phyloP scores from a whole-genome alignment of 805 yeast genomes.

The Suhomyces pyralidae region DNA sequence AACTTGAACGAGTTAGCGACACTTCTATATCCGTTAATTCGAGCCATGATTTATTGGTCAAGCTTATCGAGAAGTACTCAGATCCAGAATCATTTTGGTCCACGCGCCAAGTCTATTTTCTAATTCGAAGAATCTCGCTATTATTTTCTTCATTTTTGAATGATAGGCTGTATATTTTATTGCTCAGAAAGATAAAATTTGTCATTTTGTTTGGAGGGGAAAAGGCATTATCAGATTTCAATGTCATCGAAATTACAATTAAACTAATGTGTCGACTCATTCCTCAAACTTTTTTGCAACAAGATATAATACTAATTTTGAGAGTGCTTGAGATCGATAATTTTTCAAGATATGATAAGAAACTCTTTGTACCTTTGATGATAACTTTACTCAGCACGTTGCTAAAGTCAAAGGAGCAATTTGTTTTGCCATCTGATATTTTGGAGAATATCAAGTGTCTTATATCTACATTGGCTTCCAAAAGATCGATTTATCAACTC shows the following conservation, averaged over 20 bases:
- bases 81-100: conserved; percentile 30
- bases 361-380: conserved; percentile 7
- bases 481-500: neutral
- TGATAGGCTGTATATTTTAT: conserved; percentile 17
- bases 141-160: conserved; percentile 18
- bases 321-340: conserved; percentile 9
- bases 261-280: conserved; percentile 21
- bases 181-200: conserved; percentile 37
- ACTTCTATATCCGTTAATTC: conserved; percentile 22
- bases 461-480: neutral
- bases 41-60: conserved; percentile 22
- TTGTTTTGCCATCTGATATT: neutral
- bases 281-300: conserved; percentile 8
- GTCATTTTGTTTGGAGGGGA: conserved; percentile 25
- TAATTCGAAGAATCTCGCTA: conserved; percentile 31
- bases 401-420: conserved; percentile 1
- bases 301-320: conserved; percentile 27
- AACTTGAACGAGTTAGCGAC: conserved; percentile 11
- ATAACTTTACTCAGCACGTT: conserved; percentile 8
- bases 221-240: conserved; percentile 9
- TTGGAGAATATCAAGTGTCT: neutral
- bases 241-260: conserved; percentile 17
- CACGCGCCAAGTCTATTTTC: conserved; percentile 30
- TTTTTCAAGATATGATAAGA: conserved; percentile 1
- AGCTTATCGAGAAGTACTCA: conserved; percentile 21